Base-by-base conservation (phyloP, 164 flowering plant species). In the Warburgia ugandensis region DNA sequence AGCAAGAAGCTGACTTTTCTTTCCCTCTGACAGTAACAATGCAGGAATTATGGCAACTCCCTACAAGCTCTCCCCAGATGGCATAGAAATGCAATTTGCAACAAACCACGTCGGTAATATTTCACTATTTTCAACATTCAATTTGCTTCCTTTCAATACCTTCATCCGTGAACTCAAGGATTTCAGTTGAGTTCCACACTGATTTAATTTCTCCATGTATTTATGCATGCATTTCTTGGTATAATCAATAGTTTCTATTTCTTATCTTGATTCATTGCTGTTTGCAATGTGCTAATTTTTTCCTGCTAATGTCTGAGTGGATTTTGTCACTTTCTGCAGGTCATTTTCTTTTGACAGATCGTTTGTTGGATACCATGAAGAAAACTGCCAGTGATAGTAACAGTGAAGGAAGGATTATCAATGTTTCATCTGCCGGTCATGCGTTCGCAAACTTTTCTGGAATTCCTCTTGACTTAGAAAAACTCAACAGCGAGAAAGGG, bases 331-430 rank as follows among this genome's bases (percentile, higher is more conserved):
- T n/a, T 67, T 44, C 63, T 68, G 54, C 76, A 84, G 92, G 92
- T 58, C 92, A 81, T 73, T 88, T 85, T 69, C 89, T 85, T 46
- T 53, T 88, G 67, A 85, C 94, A 48, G 58, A 81, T 61, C 77
- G 85, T 20, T 52, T 88, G 62, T 52, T 88, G 72, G 87, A 83
- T 1, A 81, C 63, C 33, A 81, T 88, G 89, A 83, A 83, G 49
- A 72, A 43, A 7, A 81, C 92, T 16, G 79, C 84, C 11, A 48
- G 21, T 7, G 43, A 72, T 63, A 76, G 75, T 47, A 62, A 61
- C 2, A 64, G 20, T 46, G 89, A 88, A 67, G 96, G 96, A 56
- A 72, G 86, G 63, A 79, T 85, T 39, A 76, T 88, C 3, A 88
- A 83, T 66, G 72, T 88, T 8, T 83, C 96, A 28, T 88, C 96